Conservation (phyloP, 805 yeast genomes). For the Komagataella kurtzmanii region DNA sequence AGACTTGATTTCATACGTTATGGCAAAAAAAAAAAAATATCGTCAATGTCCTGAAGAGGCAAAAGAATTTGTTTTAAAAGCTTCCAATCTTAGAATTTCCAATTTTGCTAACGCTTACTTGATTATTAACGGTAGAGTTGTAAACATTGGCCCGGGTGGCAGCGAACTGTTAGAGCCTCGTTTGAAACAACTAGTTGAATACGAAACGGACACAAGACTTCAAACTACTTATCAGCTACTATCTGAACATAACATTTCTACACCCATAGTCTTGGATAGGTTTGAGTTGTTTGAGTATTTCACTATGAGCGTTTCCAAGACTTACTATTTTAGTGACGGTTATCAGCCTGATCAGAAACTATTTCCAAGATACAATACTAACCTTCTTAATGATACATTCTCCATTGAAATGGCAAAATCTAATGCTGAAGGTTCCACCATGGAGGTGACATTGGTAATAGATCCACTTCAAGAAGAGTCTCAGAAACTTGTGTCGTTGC, state of each 20-base stretch:
- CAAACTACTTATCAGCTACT: conserved; percentile 8
- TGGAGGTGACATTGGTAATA: conserved; percentile 46
- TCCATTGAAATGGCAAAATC: conserved; percentile 2
- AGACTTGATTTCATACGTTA: neutral
- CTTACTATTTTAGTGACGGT: conserved; percentile 18
- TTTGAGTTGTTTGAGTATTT: conserved; percentile 12
- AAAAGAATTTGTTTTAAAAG: too few species aligned
- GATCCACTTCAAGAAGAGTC: conserved; percentile 66
- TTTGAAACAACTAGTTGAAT: conserved; percentile 24
- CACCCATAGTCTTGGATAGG: neutral
- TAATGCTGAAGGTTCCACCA: neutral
- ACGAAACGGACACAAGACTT: conserved; percentile 35
- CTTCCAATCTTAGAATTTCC: too few species aligned
- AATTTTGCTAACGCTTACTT: too few species aligned
- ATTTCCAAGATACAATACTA: conserved; percentile 31
- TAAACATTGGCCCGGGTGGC: too few species aligned
- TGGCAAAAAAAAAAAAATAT: too few species aligned
- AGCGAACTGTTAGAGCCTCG: too few species aligned
- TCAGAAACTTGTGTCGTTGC: conserved; percentile 44
- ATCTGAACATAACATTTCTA: conserved; percentile 11
- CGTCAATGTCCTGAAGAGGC: neutral
- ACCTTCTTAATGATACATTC: conserved; percentile 8
- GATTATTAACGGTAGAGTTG: conserved; percentile 43
- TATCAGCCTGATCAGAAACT: conserved; percentile 25
- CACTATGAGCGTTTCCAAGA: conserved; percentile 9